Evolutionary conservation across 805 yeast species (phyloP).

Genomic region (Yamadazyma kitorensis): DNA sequence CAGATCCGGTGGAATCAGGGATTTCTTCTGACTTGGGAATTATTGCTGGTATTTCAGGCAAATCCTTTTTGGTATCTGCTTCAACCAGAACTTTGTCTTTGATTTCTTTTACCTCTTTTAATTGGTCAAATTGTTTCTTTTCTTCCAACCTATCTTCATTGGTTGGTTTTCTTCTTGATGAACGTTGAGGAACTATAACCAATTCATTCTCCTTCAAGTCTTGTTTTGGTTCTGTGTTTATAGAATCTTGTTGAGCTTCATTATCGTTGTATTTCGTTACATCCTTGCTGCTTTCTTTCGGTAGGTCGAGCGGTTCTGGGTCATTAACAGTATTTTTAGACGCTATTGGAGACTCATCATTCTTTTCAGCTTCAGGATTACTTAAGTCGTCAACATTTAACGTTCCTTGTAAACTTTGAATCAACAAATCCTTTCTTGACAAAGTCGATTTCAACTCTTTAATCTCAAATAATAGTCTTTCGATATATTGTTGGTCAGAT

Average conservation of each 20-base stretch:
- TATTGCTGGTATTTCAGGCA: not conserved
- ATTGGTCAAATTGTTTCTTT: not conserved
- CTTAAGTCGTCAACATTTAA: conserved; percentile 3
- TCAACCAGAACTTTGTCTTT: too few relatives aligned
- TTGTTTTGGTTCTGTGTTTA: too few relatives aligned
- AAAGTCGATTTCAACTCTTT: conserved; percentile 27
- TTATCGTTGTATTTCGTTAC: too few relatives aligned
- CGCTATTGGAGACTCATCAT: conserved; percentile 3
- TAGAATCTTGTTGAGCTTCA: too few relatives aligned
- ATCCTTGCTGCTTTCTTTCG: too few relatives aligned
- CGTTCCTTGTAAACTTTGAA: conserved; percentile 15
- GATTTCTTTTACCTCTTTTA: not conserved
- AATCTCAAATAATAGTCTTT: conserved; percentile 33
- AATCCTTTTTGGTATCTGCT: not conserved
- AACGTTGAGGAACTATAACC: conserved; percentile 22
- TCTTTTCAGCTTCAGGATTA: not conserved
- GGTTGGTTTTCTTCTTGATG: conserved; percentile 19
- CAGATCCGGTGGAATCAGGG: not conserved
- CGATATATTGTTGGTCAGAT: conserved; percentile 30
- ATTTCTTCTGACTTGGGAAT: not conserved
- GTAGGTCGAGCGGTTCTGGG: too few relatives aligned
- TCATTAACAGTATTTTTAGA: too few relatives aligned
- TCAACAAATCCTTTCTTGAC: conserved; percentile 12
- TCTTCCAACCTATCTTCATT: conserved; percentile 3
- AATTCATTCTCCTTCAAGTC: too few relatives aligned